Evolutionary conservation across 129 eudicot genomes (phyloP), one percentile per base, ranked within the genome.

Genomic region (Arctium lappa): DNA sequence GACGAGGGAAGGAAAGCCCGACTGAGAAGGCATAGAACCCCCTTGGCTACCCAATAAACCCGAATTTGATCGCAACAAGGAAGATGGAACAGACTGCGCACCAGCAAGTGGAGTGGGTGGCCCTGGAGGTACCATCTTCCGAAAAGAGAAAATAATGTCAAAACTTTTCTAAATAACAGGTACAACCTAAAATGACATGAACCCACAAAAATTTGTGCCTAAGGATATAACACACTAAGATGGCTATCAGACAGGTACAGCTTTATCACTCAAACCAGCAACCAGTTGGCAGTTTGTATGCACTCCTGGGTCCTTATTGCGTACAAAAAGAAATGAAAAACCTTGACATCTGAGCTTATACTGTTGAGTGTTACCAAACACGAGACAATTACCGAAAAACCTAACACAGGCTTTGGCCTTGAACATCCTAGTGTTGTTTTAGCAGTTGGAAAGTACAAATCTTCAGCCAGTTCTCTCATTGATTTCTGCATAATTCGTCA

Each of bases 11-110:
- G 92, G 88, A 79, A 93, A 95, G 13, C 89, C 94, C 39, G 90
- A 84, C 37, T 91, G 99, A 1, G 99, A 89, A 82, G 88, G 81
- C 86, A 89, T 88, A 12, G 87, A 82, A 79, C 95, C 91, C 70
- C 97, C 97, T 88, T 96, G 99, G 88, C 97, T 94, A 83, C 89
- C 89, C 87, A 93, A 48, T 80, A 96, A 70, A 79, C 91, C 95
- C 3, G 99, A 93, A 81, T 90, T 93, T 39, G 99, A 90, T 70
- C 99, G 81, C 85, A 96, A 79, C 63, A 96, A 74, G 42, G 99
- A 96, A 69, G 97, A 81, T 16, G 91, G 91, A 81, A 91, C 93
- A 78, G 91, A 81, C 79, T 96, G 99, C 48, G 89, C 86, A 62
- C 96, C 92, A 82, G 94, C 91, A 77, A 89, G 94, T 70, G 92